Evolutionary conservation across 768 basidiomycete genomes (phyloP), one percentile per base, ranked within the genome.

Genomic region (Russula foetens): DNA sequence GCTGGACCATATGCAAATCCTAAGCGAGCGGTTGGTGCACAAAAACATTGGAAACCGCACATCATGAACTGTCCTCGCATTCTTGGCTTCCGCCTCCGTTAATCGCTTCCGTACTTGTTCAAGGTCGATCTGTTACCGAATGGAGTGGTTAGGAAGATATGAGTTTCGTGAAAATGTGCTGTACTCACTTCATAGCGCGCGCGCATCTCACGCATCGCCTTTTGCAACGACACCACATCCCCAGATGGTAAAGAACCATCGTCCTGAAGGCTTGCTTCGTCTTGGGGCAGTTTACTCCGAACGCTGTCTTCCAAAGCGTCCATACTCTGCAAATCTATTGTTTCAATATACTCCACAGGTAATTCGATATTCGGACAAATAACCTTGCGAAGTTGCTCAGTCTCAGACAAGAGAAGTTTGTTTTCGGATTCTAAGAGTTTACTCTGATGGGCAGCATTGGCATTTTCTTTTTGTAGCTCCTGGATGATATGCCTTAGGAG

Each of bases 381-480:
- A 19, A 86, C 92, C 75, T 90, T 84, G 57, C 84, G 88, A 15
- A 94, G 76, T 69, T 88, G 86, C 59, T 85, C 82, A 2, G 79
- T 78, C 68, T 90, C 87, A 12, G 84, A 77, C 28, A 80, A 67
- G 39, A 94, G 75, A 14, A 85, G 72, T 64, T 79, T 80, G 68
- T 93, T 92, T 73, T 92, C 91, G 12, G 85, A 81, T 70, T 86
- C 84, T 45, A 94, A 70, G n/a, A 85, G 69, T 67, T 86, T 84
- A 69, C 83, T 84, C 61, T 81, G 81, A 62, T 90, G 86, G 7
- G 79, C 72, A 1, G 80, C 70, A 26, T 78, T 74, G 3, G 82
- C 69, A 66, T 84, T 90, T 72, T 97, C 94, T 67, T 88, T 87
- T 68, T 90, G 89, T 43, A 97, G 77, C 66, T 93, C 89, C 69